Evolutionary conservation across 768 basidiomycete species (phyloP), one percentile per base, ranked within the genome.

Genomic region (Trametes gibbosa): DNA sequence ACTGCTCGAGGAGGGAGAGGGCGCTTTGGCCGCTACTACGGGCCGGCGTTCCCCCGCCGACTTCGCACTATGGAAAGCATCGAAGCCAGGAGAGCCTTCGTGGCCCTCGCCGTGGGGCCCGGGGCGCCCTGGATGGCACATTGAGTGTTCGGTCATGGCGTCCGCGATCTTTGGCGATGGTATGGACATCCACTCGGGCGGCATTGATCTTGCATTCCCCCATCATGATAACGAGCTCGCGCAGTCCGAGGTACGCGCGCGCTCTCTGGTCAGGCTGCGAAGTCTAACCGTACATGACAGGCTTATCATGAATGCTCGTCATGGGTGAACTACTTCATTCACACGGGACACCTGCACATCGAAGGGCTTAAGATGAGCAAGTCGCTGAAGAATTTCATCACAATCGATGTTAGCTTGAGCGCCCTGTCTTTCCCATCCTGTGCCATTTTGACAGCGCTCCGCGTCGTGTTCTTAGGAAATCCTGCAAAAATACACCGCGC

Each of bases 311-410:
- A 89, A 58, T 96, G 93, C 74, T 72, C 79, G 25, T 81, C 94
- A 63, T 99, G 97, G 97, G 95, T 98, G 65, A 98, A 97, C 70
- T 99, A 98, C 73, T 99, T 99, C 78, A 77, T 98, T 49, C 97
- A 99, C 74, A 98, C 96, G 0, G 97, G 97, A 12, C 97, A 99
- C 77, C 77, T 99, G 34, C 95, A 98, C 72, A 98, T 99, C 65
- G 94, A 97, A 71, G 97, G 97, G 9, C 78, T 97, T 58, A 99
- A 99, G 75, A 99, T 99, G 97, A 95, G 92, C 77, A 99, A 99
- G 75, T 95, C 93, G 10, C 75, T 99, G 62, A 99, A 99, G 74
- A 99, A 99, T 70, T 99, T 98, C 71, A 97, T 98, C 67, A 98
- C 97, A 7, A 97, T 99, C 57, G 87, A 91, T 66, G 90, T 91